Evolutionary conservation across 495 filamentous ascomycete genomes (phyloP), one percentile per base, ranked within the genome.

Genomic region (Lasiosphaeria hispida): DNA sequence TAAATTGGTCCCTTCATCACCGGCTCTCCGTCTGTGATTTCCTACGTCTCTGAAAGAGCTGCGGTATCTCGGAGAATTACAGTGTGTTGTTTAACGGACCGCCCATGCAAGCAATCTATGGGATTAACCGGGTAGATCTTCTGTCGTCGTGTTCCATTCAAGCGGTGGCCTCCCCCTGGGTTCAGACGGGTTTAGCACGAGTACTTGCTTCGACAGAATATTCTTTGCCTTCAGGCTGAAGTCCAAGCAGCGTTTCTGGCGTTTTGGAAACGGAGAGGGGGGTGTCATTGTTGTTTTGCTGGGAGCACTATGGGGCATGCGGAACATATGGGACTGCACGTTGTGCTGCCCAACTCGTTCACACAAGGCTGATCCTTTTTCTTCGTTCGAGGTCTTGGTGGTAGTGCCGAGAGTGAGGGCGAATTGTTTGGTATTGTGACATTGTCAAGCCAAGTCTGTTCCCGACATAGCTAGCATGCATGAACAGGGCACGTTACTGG

Each of bases 151-250:
- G 15, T 33, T 15, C 49, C 34, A 52, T 40, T 52, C 49, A 52
- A 52, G 49, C 49, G 49, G 49, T 45, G 30, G 15, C 43, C 18
- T 45, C 18, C n/a, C 7, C 17, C 43, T 23, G 43, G 11, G 18
- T 23, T 45, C 36, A 17, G 17, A 11, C 30, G 34, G 47, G 19
- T 7, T 36, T 36, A 33, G 11, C 36, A 37, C 33, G 15, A 52
- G 36, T 11, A 40, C 13, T 30, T 45, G 7, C 41, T 55, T 55
- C 53, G 53, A 55, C 53, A 33, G 43, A 45, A 55, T 37, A 45
- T 55, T 55, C 53, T 55, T 45, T 9, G 13, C 23, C 38, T 38
- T 55, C 43, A 55, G 53, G 30, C 53, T 55, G 53, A 55, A 55
- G 4, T 43, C n/a, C 38, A 2, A 1, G 14, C 23, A 52, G 40